A percentile compares a stretch with the other conserved stretches of the same genome.
phyloP scores from a whole-genome alignment of 768 basidiomycete genomes.

The Rubroboletus satanas region DNA sequence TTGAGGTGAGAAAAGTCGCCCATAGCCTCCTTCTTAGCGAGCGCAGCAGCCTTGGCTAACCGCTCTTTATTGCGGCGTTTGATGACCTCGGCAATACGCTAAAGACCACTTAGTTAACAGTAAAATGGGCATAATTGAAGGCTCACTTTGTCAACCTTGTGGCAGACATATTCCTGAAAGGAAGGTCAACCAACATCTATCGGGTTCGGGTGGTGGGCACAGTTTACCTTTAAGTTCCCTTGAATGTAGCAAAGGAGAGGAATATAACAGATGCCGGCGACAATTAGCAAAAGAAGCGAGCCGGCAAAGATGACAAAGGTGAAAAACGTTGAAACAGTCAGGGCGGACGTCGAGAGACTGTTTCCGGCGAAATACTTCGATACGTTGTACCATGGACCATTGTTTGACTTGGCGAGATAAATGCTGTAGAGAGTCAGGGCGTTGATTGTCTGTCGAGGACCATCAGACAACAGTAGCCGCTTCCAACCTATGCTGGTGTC shows the following conservation, averaged over 20 bases:
- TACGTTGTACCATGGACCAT: conserved; percentile 61
- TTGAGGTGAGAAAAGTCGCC: conserved; percentile 90
- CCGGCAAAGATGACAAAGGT: conserved; percentile 86
- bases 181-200: not conserved
- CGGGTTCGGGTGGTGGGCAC: not conserved
- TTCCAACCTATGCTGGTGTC: conserved; percentile 62
- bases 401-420: conserved; percentile 53
- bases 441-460: conserved; percentile 96
- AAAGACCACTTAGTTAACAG: conserved; percentile 12
- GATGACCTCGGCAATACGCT: conserved; percentile 93
- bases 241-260: conserved; percentile 95
- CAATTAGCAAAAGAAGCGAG: conserved; percentile 73
- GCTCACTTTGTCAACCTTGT: conserved; percentile 94
- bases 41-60: conserved; percentile 69
- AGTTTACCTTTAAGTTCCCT: conserved; percentile 86
- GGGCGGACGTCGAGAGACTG: conserved; percentile 70
- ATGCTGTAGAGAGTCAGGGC: conserved; percentile 95
- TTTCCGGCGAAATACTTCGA: conserved; percentile 78
- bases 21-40: conserved; percentile 87
- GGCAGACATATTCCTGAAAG: conserved; percentile 88
- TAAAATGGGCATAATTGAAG: not conserved
- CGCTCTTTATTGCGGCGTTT: conserved; percentile 88
- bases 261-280: conserved; percentile 85
- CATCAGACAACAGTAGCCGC: conserved; percentile 85
- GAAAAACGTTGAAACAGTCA: conserved; percentile 87